Evolutionary conservation across 1,284 basidiomycete species (phyloP).

Genomic region (Singerocomus inundabilis): DNA sequence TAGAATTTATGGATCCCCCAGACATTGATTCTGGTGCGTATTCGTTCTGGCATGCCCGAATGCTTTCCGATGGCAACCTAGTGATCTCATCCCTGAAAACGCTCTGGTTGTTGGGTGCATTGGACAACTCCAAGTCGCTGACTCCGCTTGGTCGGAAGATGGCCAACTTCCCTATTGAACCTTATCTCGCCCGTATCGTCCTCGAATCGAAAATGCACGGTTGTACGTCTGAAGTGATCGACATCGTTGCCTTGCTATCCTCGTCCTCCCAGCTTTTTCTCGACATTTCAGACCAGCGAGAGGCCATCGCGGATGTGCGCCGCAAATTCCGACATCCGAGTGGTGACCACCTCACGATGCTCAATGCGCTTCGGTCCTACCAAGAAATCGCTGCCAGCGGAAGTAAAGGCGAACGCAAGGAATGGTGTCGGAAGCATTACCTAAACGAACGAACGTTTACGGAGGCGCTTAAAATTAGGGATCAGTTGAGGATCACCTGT

Average conservation of each 20-base stretch:
- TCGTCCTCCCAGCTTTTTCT: conserved; percentile 73
- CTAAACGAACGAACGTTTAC: conserved; percentile 83
- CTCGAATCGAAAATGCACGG: conserved; percentile 69
- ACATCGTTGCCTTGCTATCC: conserved; percentile 80
- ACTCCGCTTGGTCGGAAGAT: conserved; percentile 75
- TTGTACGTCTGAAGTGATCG: conserved; percentile 74
- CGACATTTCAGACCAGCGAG: conserved; percentile 68
- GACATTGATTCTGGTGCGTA: conserved; percentile 65
- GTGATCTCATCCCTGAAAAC: conserved; percentile 73
- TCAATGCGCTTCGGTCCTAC: conserved; percentile 86
- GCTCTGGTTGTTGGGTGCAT: conserved; percentile 73
- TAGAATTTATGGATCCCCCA: conserved; percentile 86
- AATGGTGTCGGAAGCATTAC: conserved; percentile 84
- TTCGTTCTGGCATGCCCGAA: not conserved
- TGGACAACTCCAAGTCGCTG: conserved; percentile 61
- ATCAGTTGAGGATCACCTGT: conserved; percentile 76
- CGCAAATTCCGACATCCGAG: conserved; percentile 79
- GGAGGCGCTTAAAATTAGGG: conserved; percentile 82
- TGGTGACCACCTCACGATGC: conserved; percentile 88
- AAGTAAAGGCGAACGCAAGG: conserved; percentile 49
- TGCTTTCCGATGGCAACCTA: conserved; percentile 25
- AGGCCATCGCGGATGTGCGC: conserved; percentile 65
- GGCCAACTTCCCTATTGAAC: conserved; percentile 84
- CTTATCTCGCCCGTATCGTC: conserved; percentile 74
- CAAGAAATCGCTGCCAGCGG: conserved; percentile 51